Evolutionary conservation across 1,139 yeast species (phyloP).

Genomic region (Lodderomyces elongisporus): DNA sequence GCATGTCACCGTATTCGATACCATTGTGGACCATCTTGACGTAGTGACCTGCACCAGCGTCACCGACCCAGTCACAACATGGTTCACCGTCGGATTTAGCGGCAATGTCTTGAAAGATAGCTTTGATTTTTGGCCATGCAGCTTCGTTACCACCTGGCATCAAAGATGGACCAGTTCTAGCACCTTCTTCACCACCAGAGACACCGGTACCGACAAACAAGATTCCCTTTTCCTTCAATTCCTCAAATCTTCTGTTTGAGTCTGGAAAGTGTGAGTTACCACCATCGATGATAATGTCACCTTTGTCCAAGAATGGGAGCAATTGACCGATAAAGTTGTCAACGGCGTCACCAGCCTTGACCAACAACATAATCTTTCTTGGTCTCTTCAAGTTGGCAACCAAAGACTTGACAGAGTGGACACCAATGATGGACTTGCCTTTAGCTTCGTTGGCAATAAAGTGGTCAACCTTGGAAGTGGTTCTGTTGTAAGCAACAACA

Average conservation of each 20-base stretch:
- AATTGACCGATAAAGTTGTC: constrained; percentile 87
- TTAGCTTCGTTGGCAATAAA: constrained; percentile 93
- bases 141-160: constrained; percentile 99
- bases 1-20: constrained; percentile 99
- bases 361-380: constrained; percentile 89
- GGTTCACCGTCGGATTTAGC: constrained; percentile 99
- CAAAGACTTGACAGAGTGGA: constrained; percentile 86
- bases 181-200: constrained; percentile 99
- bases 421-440: constrained; percentile 94
- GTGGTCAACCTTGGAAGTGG: constrained; percentile 90
- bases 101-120: constrained; percentile 90
- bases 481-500: constrained; percentile 98
- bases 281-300: constrained; percentile 98
- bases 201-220: constrained; percentile 98
- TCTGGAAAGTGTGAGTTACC: constrained; percentile 99
- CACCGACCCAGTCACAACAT: constrained; percentile 99
- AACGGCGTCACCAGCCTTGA: constrained; percentile 96
- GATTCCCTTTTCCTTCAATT: constrained; percentile 81
- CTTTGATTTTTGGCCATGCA: constrained; percentile 98
- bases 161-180: constrained; percentile 97
- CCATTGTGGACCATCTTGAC: constrained; percentile 99
- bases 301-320: constrained; percentile 88
- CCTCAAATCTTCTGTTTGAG: constrained; percentile 92
- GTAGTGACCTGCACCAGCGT: constrained; percentile 98
- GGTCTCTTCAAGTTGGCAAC: constrained; percentile 91